Evolutionary conservation across 192 early-diverging fungal species (phyloP), one percentile per base, ranked within the genome.

Genomic region (Chytriomyces sp.): DNA sequence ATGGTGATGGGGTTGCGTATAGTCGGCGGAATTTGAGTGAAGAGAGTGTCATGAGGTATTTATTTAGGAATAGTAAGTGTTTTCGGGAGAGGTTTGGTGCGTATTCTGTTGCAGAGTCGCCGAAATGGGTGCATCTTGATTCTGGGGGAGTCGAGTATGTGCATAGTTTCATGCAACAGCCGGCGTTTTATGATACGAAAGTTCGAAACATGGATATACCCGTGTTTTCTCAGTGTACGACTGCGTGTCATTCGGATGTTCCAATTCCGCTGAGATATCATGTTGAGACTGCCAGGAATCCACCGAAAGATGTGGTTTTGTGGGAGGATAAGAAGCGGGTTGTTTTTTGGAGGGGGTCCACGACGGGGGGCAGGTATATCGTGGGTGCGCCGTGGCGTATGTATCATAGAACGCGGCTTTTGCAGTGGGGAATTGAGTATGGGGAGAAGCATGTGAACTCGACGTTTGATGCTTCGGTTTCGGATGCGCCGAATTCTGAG

Each of bases 261-360:
- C 7, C 28, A 6, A 43, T 73, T n/a, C 71, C 71, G 2, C 3
- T 62, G 44, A 62, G 7, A 9, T 23, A 60, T 35, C 71, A 73
- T 43, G 7, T 5, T 2, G 10, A 60, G 11, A 10, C n/a, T 13
- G 16, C 10, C 2, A 43, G 62, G 11, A n/a, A 23, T 7, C 18
- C 16, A 7, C 59, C 44, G 5, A 43, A 9, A 28, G 72, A 74
- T 45, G 11, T 35, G 11, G 11, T 45, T 46, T 9, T 9, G 9
- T 74, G 57, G 57, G 44, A 63, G 45, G 45, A 66, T 2, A 75
- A 75, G 49, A 24, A 7, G 46, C 28, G 49, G 23, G 73, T 75
- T 1, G 18, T 75, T 10, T 75, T 75, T 66, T 75, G 73, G 73
- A 13, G 73, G 20, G 73, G 73, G 23, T 28, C 63, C 2, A 35